phyloP scores from a whole-genome alignment of 345 rosid species.

The Chamaenerion angustifolium region DNA sequence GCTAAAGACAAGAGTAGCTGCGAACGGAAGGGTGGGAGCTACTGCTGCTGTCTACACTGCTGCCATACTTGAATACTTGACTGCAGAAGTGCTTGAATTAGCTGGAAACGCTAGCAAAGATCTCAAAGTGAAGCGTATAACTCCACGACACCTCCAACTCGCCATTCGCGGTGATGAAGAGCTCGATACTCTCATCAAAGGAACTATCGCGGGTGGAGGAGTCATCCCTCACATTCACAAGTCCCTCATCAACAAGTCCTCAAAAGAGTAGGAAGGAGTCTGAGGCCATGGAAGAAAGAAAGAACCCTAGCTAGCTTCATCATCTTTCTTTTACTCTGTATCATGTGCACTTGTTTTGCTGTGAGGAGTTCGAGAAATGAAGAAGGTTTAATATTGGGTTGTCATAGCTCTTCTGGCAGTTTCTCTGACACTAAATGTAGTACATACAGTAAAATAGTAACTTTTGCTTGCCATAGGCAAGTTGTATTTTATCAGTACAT shows the following conservation, averaged over 20 bases:
- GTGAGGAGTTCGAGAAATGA: constrained; percentile 6
- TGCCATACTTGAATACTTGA: constrained; percentile 51
- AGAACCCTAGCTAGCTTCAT: no score
- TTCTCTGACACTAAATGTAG: no score
- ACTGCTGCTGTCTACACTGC: constrained; percentile 70
- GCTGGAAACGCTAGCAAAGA: constrained; percentile 70
- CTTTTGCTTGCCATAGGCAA: no score
- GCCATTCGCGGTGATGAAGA: constrained; percentile 65
- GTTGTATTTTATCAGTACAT: no score
- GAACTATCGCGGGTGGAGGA: constrained; percentile 65
- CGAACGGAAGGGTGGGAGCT: constrained; percentile 66
- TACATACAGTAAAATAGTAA: no score
- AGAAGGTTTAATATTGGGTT: no score
- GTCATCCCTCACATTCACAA: constrained; percentile 73
- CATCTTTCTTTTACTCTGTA: background rate
- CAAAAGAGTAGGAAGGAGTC: constrained; percentile 24
- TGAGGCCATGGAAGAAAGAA: no score
- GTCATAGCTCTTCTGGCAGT: no score
- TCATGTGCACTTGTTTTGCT: constrained; percentile 1
- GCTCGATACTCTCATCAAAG: constrained; percentile 59
- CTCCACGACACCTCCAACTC: constrained; percentile 62
- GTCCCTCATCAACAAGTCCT: constrained; percentile 59
- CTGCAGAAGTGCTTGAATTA: constrained; percentile 56
- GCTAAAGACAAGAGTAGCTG: constrained; percentile 42
- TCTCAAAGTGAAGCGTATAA: constrained; percentile 58